Evolutionary conservation across 2,329 filamentous ascomycete species (phyloP).

Genomic region (Colletotrichum viniferum): DNA sequence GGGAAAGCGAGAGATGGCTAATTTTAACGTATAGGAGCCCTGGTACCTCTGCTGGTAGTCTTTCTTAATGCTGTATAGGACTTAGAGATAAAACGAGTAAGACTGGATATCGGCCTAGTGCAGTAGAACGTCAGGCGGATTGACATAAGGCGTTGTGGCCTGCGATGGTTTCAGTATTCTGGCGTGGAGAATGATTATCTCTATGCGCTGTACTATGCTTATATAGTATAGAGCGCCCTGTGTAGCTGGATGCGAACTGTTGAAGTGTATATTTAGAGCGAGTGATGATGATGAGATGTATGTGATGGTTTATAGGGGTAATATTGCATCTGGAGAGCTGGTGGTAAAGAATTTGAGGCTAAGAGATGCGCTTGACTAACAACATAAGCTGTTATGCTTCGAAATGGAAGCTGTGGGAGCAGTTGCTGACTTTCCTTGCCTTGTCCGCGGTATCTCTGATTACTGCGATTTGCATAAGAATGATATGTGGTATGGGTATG

Average conservation of each 20-base stretch:
- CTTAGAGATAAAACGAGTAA: background rate
- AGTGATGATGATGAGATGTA: conserved; percentile 2
- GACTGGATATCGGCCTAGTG: background rate
- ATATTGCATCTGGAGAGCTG: conserved; percentile 22
- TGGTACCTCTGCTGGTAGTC: background rate
- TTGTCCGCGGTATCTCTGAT: conserved; percentile 23
- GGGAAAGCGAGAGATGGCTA: background rate
- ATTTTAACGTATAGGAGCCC: background rate
- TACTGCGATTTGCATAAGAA: conserved; percentile 24
- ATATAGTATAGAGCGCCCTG: background rate
- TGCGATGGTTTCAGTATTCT: background rate
- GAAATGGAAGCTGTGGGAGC: conserved; percentile 24
- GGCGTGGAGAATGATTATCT: background rate
- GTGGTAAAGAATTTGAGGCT: conserved; percentile 19
- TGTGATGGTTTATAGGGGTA: conserved; percentile 23
- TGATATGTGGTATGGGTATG: conserved; percentile 12
- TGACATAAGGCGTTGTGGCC: background rate
- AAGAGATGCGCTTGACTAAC: conserved; percentile 15
- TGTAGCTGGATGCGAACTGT: background rate
- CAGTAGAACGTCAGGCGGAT: background rate
- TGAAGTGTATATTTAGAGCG: conserved; percentile 6
- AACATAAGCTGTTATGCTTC: conserved; percentile 21
- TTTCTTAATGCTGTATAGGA: background rate
- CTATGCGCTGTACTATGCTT: background rate
- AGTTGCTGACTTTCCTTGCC: conserved; percentile 16